Base-by-base conservation (phyloP, 2,329 filamentous ascomycete species). In the Zymoseptoria ardabiliae region DNA sequence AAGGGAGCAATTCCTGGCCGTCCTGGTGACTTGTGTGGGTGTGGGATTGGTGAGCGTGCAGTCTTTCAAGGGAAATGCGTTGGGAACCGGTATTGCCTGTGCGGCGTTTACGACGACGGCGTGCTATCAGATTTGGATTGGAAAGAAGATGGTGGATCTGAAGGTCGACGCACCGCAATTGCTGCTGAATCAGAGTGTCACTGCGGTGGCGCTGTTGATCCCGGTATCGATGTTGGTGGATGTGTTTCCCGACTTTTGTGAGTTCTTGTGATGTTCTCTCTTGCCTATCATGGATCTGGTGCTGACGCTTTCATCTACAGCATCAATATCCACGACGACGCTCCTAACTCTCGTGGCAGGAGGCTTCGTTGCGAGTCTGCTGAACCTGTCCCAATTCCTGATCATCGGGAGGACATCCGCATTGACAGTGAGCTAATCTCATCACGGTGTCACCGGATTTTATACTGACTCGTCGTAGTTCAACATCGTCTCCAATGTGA, bases 61-160 rank as follows among this genome's bases (percentile, higher is more conserved):
- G 19, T 59, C 58, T 1, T 53, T 59, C 50, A 30, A 51, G 11
- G 53, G 48, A 3, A 56, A 59, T 48, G 5, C 52, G 2, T 13
- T 56, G 19, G 58, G 58, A 7, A 59, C 58, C 2, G 50, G 23
- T 9, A 53, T 59, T n/a, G 58, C 58, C 2, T 56, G 58, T 48
- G 58, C 58, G 2, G 58, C 58, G 1, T 59, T 59, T 20, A 59
- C 58, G 21, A 56, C 58, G 2, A 59, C 58, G 7, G 58, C 58
- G 8, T 59, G 58, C n/a, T 59, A 59, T 53, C 58, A 59, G 53
- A 59, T 59, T 23, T 59, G 58, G 58, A 59, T 59, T 21, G 58
- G 58, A 9, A 59, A 59, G 54, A 59, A 59, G 35, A 56, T 59
- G 25, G 50, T 28, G 8, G 58, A 59, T 50, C n/a, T 59, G 25